phyloP scores from a whole-genome alignment of 2,329 filamentous ascomycete species.

The Periconia sp. region DNA sequence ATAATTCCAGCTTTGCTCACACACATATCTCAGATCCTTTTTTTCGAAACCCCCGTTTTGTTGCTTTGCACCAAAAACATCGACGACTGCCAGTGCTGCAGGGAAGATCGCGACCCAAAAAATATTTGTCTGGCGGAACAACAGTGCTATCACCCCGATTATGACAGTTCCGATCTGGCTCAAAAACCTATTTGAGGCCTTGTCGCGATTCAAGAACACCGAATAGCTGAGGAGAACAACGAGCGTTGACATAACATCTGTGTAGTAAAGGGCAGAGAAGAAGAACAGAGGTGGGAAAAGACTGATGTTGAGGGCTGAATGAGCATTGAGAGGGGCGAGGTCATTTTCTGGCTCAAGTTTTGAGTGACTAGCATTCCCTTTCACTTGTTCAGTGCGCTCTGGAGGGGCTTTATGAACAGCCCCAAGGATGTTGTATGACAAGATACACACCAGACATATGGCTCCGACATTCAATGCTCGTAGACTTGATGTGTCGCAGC shows the following conservation, averaged over 20 bases:
- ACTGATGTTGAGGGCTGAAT: constrained; percentile 75
- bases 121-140: constrained; percentile 92
- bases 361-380: neutral
- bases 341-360: constrained; percentile 14
- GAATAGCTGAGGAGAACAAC: constrained; percentile 72
- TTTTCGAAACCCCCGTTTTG: neutral
- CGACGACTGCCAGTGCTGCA: constrained; percentile 53
- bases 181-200: constrained; percentile 14
- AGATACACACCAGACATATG: constrained; percentile 37
- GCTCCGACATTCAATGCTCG: constrained; percentile 43
- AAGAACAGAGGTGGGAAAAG: constrained; percentile 93
- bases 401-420: constrained; percentile 8
- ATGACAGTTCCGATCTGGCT: constrained; percentile 38
- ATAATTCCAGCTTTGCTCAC: constrained; percentile 25
- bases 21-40: constrained; percentile 2
- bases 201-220: constrained; percentile 42
- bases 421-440: constrained; percentile 29
- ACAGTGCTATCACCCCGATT: constrained; percentile 66
- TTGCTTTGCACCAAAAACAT: constrained; percentile 23
- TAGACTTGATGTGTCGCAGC: constrained; percentile 43
- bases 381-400: constrained; percentile 1
- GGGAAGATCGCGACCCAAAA: constrained; percentile 89
- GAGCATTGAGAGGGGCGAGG: constrained; percentile 47
- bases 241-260: constrained; percentile 80
- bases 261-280: constrained; percentile 94